Conservation (phyloP, 2,329 filamentous ascomycete species). For the Paecilomyces dactylethromorphus region DNA sequence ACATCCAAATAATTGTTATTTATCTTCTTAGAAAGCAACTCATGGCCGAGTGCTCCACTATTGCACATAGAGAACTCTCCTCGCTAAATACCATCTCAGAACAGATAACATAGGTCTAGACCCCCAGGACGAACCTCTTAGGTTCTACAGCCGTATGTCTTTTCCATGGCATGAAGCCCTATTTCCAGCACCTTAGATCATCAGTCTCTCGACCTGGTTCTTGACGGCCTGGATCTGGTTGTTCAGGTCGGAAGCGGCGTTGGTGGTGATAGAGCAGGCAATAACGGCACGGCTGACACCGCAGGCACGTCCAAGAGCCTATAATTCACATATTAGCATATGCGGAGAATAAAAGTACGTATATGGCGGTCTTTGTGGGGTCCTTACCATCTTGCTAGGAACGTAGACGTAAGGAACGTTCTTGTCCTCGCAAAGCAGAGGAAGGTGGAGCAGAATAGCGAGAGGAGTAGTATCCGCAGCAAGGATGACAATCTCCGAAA, state of each 20-base stretch:
- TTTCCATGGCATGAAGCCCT: not conserved
- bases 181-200: slow-evolving; percentile 59
- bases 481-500: slow-evolving; percentile 80
- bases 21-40: not conserved
- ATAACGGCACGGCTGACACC: slow-evolving; percentile 88
- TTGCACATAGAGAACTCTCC: not conserved
- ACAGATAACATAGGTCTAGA: not conserved
- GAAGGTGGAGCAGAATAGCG: slow-evolving; percentile 82
- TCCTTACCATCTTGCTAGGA: slow-evolving; percentile 53
- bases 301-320: slow-evolving; percentile 75
- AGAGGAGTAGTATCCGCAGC: slow-evolving; percentile 83
- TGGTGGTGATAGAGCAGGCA: slow-evolving; percentile 79
- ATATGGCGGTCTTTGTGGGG: not conserved
- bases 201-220: slow-evolving; percentile 91
- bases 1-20: not conserved
- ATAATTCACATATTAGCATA: slow-evolving; percentile 33
- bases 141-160: not conserved
- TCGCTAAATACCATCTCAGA: not conserved
- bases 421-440: slow-evolving; percentile 69
- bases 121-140: not conserved
- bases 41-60: not conserved
- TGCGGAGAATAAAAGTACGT: not conserved
- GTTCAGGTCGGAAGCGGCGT: slow-evolving; percentile 82
- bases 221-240: slow-evolving; percentile 82
- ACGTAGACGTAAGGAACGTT: slow-evolving; percentile 68